Evolutionary conservation across 179 eudicot genomes (phyloP), one percentile per base, ranked within the genome.

Genomic region (Heliamphora pulchella): DNA sequence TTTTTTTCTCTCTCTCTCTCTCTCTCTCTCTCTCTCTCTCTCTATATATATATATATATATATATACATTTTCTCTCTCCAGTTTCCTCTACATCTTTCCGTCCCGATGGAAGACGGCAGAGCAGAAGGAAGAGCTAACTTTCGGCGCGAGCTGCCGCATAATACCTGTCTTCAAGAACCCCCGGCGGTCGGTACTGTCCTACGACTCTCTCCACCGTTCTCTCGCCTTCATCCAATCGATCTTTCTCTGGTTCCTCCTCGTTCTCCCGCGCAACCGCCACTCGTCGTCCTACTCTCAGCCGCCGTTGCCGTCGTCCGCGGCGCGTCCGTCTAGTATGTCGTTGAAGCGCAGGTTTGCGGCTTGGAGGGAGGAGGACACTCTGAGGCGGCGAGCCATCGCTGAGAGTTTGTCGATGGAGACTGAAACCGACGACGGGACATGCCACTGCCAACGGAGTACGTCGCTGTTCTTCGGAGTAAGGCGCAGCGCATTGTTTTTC

Each of bases 401-500:
- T 4, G 95, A 89, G 83, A 88, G 80, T 18, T 59, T 89, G 14
- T 79, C 85, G 51, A 91, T 89, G 93, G 83, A 81, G 43, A 66
- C 79, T 39, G 89, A 84, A 15, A 78, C 67, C 44, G 85, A 73
- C 18, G 87, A 85, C 57, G 64, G 80, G 61, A 17, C 58, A 54
- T 41, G 31, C 67, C 71, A n/a, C 43, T 88, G 90, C 77, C 62
- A 79, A 43, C 89, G 91, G 80, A 73, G 69, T 71, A 93, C 95
- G 22, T 86, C 82, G 20, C 55, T 93, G 75, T 95, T 95, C 69
- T 84, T 73, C 41, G 95, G 98, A n/a, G 86, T 82, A 1, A 80
- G 89, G 13, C 83, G 91, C 3, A 91, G 91, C 87, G 90, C 94
- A 9, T 87, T 95, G 81, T 95, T 95, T 82, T 89, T 89, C 87